Evolutionary conservation across 306 rosid species (phyloP).

Genomic region (Citrullus mucosospermus): DNA sequence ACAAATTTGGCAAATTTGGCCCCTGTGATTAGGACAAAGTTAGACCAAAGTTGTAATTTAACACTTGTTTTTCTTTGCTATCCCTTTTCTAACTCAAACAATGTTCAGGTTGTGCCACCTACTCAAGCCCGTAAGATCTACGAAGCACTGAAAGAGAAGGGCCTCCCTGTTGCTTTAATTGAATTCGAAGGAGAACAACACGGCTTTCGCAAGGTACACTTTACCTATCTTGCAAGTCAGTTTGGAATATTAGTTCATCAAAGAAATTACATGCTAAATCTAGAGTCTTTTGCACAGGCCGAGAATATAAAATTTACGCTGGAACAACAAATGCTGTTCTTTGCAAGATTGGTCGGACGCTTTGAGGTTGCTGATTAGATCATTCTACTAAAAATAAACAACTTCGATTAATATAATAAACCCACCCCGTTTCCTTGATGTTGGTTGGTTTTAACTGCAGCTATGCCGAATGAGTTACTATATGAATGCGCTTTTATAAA

Average conservation of each 20-base stretch:
- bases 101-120: constrained; percentile 67
- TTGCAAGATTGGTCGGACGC: constrained; percentile 65
- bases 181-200: constrained; percentile 96
- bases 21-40: no score
- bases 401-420: constrained; percentile 22
- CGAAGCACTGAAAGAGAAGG: constrained; percentile 62
- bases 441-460: not conserved
- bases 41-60: no score
- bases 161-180: constrained; percentile 77
- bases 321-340: constrained; percentile 95
- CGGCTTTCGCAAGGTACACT: constrained; percentile 80
- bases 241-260: not conserved
- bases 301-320: constrained; percentile 80
- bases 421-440: not conserved
- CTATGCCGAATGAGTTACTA: not conserved
- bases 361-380: constrained; percentile 75
- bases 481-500: no score
- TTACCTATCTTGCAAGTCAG: not conserved
- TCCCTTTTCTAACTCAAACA: not conserved
- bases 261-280: not conserved
- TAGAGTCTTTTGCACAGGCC: constrained; percentile 38
- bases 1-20: no score
- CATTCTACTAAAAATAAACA: constrained; percentile 56
- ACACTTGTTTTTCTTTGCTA: not conserved
- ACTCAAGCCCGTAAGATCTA: constrained; percentile 75